Evolutionary conservation across 2,329 filamentous ascomycete genomes (phyloP).

Genomic region (Sporothrix brasiliensis): DNA sequence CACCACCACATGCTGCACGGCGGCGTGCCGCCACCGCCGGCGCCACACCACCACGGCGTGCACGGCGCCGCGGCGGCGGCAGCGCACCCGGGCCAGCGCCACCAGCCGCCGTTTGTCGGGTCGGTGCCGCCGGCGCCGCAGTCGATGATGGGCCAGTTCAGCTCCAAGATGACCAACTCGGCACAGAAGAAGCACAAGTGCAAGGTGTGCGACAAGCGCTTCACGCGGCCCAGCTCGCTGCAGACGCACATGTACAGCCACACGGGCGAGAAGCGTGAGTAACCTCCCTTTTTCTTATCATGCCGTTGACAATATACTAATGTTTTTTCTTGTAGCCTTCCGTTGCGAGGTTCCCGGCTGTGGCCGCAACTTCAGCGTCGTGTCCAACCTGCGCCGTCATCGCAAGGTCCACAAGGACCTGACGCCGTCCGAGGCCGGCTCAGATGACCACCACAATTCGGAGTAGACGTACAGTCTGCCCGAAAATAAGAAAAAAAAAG

Average conservation of each 20-base stretch:
- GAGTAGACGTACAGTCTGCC: not conserved
- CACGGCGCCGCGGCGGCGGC: not conserved
- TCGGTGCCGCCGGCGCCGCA: constrained; percentile 71
- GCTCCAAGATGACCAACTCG: constrained; percentile 91
- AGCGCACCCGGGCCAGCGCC: constrained; percentile 10
- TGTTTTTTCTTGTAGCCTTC: constrained; percentile 64
- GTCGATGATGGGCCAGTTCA: constrained; percentile 99
- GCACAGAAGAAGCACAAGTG: constrained; percentile 99
- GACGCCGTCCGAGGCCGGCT: constrained; percentile 63
- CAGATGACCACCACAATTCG: constrained; percentile 64
- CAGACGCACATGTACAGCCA: constrained; percentile 99
- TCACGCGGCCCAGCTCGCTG: constrained; percentile 88
- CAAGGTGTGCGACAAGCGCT: constrained; percentile 97
- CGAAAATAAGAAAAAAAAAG: not conserved
- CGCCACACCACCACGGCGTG: not conserved
- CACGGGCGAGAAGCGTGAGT: constrained; percentile 95
- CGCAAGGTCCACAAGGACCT: constrained; percentile 93
- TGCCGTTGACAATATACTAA: not conserved
- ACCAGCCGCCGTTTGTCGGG: constrained; percentile 16
- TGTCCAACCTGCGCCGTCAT: constrained; percentile 91
- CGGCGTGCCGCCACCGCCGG: not conserved
- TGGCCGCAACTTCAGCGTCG: constrained; percentile 93
- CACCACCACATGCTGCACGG: constrained; percentile 13
- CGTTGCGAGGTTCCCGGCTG: constrained; percentile 93
- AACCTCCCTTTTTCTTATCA: not conserved